Evolutionary conservation across 75 land plant genomes (phyloP), one percentile per base, ranked within the genome.

Genomic region (Pinus taeda): DNA sequence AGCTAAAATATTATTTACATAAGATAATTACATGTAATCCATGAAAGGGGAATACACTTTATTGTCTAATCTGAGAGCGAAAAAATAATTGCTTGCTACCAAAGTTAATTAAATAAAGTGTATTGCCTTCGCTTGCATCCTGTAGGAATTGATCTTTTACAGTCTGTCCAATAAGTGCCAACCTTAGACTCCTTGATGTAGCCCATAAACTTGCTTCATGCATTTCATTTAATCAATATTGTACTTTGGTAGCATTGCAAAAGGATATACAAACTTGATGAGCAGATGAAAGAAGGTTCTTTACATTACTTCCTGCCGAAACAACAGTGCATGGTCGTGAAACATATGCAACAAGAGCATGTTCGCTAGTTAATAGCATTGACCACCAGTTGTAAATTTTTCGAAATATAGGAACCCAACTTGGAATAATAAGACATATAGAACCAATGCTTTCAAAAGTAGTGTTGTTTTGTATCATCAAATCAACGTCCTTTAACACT

Each of bases 341-440:
- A 56, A 92, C 60, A 80, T 90, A 90, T 53, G 79, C 90, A 22
- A 55, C 61, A 58, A 83, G 77, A 17, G 59, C 65, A 39, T 57
- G 70, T 56, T 83, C 82, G 56, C 77, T 82, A 15, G 71, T 59
- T 67, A 92, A 79, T n/a, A 74, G 79, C 77, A 67, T 81, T 53
- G 86, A 74, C 73, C 78, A 77, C 86, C 88, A 87, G 66, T 84
- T 84, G 74, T 81, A 88, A 42, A 93, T 77, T 74, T 87, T 82
- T 15, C 83, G 80, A 63, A n/a, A n/a, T n/a, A 90, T 90, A 22
- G 20, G 37, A 56, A 78, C 80, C 95, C 95, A 93, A n/a, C n/a
- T n/a, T n/a, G n/a, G n/a, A n/a, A n/a, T n/a, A n/a, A n/a, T n/a
- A n/a, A n/a, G n/a, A n/a, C 8, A 65, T 70, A 77, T 63, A 66